These are phyloP conservation scores for Bolboschoenus planiculmis DNA, from an alignment of 176 grass and related monocot genomes.

Conservation along the genomic window DNA sequence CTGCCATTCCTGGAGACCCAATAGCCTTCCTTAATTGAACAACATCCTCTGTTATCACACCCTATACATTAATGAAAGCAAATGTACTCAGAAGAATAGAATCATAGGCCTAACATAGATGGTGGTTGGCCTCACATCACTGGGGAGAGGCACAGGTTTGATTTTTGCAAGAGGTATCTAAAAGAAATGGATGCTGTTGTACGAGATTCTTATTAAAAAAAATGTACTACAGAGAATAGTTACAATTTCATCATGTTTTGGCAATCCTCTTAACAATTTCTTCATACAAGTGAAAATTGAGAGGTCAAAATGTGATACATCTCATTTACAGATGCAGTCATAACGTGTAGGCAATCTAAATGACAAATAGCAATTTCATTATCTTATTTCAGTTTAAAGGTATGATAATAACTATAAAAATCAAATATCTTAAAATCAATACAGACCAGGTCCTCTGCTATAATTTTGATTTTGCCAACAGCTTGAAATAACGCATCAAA, in stretches of 20 bases:
- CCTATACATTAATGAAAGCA: constrained; percentile 40
- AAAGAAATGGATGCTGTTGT: not conserved
- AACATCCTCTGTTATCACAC: constrained; percentile 93
- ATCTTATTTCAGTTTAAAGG: not conserved
- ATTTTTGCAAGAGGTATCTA: not conserved
- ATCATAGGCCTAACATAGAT: not conserved
- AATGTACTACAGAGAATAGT: not conserved
- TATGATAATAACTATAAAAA: not conserved
- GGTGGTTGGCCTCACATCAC: not conserved
- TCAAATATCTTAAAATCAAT: not conserved
- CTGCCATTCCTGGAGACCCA: constrained; percentile 84
- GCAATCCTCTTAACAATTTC: not conserved
- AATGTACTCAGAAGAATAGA: not conserved
- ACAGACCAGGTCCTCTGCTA: constrained; percentile 88
- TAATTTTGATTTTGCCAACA: constrained; percentile 72
- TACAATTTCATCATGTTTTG: not conserved
- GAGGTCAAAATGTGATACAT: not conserved
- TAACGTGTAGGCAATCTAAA: not conserved
- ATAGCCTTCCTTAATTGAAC: constrained; percentile 87
- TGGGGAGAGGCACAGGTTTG: not conserved
- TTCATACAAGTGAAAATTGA: not conserved
- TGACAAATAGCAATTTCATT: not conserved
- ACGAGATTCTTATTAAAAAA: not conserved
- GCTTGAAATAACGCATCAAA: constrained; percentile 80
- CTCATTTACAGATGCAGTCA: not conserved